phyloP scores from a whole-genome alignment of 208 protist species.

The Wallacemonas sp. region DNA sequence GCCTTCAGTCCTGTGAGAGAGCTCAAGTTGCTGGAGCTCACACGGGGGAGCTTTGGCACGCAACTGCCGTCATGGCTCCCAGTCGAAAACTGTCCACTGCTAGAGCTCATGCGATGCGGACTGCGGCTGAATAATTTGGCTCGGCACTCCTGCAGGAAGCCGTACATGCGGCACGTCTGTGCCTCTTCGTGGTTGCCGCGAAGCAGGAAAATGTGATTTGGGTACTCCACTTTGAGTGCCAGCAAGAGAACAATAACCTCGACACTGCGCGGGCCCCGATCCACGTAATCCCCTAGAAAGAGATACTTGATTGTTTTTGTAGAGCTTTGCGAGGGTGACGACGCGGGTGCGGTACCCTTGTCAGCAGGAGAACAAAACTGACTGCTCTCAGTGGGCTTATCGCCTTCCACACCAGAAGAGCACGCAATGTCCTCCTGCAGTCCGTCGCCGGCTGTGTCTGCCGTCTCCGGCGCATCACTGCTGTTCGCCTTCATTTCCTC shows the following conservation, averaged over 20 bases:
- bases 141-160: constrained; percentile 79
- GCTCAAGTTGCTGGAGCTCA: constrained; percentile 13
- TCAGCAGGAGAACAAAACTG: too few relatives aligned
- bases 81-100: constrained; percentile 62
- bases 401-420: too few relatives aligned
- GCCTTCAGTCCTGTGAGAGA: constrained; percentile 11
- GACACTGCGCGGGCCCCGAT: constrained; percentile 88
- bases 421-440: too few relatives aligned
- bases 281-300: constrained; percentile 98
- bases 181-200: constrained; percentile 92
- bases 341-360: background rate
- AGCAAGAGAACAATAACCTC: constrained; percentile 85
- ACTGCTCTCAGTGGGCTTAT: too few relatives aligned
- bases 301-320: constrained; percentile 75
- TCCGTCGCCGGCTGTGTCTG: too few relatives aligned
- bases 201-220: constrained; percentile 83
- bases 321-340: background rate
- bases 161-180: constrained; percentile 84
- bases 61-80: background rate
- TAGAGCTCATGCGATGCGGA: background rate
- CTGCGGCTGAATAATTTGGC: constrained; percentile 46
- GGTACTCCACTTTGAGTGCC: constrained; percentile 85
- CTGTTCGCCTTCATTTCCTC: background rate
- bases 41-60: background rate
- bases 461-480: constrained; percentile 1